Evolutionary conservation across 805 yeast species (phyloP), one percentile per base, ranked within the genome.

Genomic region (Saccharomycopsis sp.): DNA sequence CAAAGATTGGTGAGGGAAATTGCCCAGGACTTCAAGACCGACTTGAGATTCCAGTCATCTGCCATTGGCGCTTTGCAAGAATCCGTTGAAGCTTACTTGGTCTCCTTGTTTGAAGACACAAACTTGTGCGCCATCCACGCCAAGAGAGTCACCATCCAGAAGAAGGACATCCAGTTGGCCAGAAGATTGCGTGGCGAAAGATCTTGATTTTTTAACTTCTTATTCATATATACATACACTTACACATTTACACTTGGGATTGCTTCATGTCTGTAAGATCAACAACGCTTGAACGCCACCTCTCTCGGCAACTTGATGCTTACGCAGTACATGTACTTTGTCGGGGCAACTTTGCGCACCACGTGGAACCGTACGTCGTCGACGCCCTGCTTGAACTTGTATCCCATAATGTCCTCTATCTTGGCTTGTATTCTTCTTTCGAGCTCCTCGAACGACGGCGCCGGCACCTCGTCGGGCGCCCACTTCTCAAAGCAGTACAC

Each of bases 121-220:
- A 89, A 88, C 74, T 76, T 89, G 72, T 92, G 96, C 72, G 96
- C 97, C 52, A 85, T 87, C 55, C 98, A 89, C 69, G 98, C 97
- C 59, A 89, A 92, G 80, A 82, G 98, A 71, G 97, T 89, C 56
- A 89, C 98, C 52, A 86, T 89, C 61, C 95, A 86, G 76, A 88
- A 87, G 85, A 88, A 88, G 73, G 98, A 89, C 67, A 85, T 89
- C 64, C 95, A 88, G 64, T 75, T 89, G 62, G 98, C 97, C 55
- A 83, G 96, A 73, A 83, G 97, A 74, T 78, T 89, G 64, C 80
- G 96, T 71, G 97, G 96, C 66, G 94, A 83, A 73, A 80, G 92
- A 80, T 75, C 89, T 54, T 83, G 77, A 62, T 30, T 38, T 13
- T 36, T 34, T 9, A n/a, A n/a, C 9, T 25, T 25, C 12, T 9